Evolutionary conservation across 306 rosid species (phyloP).

Genomic region (Quercus robur): DNA sequence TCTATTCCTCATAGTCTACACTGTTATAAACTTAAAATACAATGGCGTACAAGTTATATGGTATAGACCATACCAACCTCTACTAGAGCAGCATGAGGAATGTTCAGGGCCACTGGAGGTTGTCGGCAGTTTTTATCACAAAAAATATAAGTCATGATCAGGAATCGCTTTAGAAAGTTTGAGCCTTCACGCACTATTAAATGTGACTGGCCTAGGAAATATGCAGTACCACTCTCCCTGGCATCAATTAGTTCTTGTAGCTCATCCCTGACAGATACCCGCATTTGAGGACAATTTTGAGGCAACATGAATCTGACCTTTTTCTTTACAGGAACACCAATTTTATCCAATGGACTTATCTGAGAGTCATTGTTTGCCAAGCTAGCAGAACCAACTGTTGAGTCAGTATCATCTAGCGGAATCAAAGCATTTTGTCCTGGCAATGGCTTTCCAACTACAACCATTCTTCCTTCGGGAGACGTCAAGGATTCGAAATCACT

Average conservation of each 20-base stretch:
- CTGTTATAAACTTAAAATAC: neutral
- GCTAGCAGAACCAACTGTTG: neutral
- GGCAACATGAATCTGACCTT: slow-evolving; percentile 74
- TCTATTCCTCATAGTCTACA: neutral
- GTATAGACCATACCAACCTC: slow-evolving; percentile 70
- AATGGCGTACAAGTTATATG: slow-evolving; percentile 14
- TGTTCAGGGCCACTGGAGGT: slow-evolving; percentile 59
- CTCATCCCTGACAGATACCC: slow-evolving; percentile 49
- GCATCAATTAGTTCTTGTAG: slow-evolving; percentile 64
- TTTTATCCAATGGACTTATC: slow-evolving; percentile 27
- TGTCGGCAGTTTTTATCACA: slow-evolving; percentile 64
- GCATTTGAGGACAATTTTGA: slow-evolving; percentile 55
- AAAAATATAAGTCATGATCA: slow-evolving; percentile 53
- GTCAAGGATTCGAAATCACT: slow-evolving; percentile 45
- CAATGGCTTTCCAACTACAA: slow-evolving; percentile 53
- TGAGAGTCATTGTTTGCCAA: slow-evolving; percentile 35
- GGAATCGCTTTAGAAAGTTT: slow-evolving; percentile 50
- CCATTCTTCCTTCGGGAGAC: slow-evolving; percentile 52
- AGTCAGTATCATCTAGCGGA: slow-evolving; percentile 34
- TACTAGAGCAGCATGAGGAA: slow-evolving; percentile 87
- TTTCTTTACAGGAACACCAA: slow-evolving; percentile 7
- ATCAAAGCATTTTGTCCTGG: slow-evolving; percentile 51
- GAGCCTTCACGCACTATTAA: slow-evolving; percentile 52
- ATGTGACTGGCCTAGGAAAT: slow-evolving; percentile 73
- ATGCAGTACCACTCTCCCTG: slow-evolving; percentile 81